A percentile compares a stretch with the other conserved stretches of the same genome.
Conservation (phyloP, 108 stramenopile species). For the Conticribra guillardii region DNA sequence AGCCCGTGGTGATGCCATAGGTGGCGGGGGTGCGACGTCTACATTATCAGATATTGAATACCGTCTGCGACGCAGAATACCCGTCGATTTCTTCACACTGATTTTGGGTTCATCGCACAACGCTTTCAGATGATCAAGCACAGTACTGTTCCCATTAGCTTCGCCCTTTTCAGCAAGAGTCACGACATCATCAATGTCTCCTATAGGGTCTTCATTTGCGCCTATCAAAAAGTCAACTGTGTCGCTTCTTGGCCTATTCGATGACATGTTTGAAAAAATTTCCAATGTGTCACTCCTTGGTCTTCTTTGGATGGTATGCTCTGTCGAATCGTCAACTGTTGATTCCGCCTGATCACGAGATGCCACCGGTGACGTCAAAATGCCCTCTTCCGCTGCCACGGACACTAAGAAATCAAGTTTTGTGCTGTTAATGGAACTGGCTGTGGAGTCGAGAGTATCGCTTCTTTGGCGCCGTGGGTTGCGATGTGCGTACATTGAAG, state of each 20-base stretch:
- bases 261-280: conserved; percentile 45
- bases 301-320: conserved; percentile 18
- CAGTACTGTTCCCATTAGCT: conserved; percentile 17
- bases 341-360: conserved; percentile 29
- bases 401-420: conserved; percentile 51
- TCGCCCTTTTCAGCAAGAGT: conserved; percentile 19
- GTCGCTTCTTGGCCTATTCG: conserved; percentile 31
- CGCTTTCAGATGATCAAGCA: conserved; percentile 46
- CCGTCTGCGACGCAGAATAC: conserved; percentile 24
- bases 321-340: conserved; percentile 10
- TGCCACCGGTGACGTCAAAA: conserved; percentile 19
- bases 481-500: conserved; percentile 20
- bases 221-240: conserved; percentile 45
- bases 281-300: conserved; percentile 50
- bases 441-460: conserved; percentile 44
- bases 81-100: conserved; percentile 23
- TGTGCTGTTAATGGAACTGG: conserved; percentile 49
- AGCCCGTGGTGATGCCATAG: conserved; percentile 13
- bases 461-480: conserved; percentile 24
- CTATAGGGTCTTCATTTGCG: conserved; percentile 17
- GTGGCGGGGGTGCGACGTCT: conserved; percentile 1
- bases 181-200: conserved; percentile 27
- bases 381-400: conserved; percentile 40
- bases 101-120: conserved; percentile 39
- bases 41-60: conserved; percentile 18